Evolutionary conservation across 257 asterid genomes (phyloP).

Genomic region (Nicotiana undulata): DNA sequence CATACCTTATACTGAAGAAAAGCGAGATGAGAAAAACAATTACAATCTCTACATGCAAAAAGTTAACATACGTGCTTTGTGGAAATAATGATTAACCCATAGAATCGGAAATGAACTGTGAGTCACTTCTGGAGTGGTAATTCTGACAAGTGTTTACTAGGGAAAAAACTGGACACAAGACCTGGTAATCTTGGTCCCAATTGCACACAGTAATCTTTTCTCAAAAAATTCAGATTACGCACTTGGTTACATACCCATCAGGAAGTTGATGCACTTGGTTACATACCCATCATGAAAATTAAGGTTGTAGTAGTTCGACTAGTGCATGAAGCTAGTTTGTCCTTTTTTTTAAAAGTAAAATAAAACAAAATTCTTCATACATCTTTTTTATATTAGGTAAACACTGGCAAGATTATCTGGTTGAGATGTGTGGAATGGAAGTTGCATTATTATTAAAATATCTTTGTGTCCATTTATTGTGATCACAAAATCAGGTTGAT

Average conservation of each 20-base stretch:
- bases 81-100: not conserved
- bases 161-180: not conserved
- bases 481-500: constrained; percentile 92
- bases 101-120: not conserved
- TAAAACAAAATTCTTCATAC: not conserved
- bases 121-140: not conserved
- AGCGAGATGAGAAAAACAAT: not conserved
- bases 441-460: constrained; percentile 16
- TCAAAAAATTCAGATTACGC: not conserved
- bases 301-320: not conserved
- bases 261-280: not conserved
- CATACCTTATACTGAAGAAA: not conserved
- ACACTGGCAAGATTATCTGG: not conserved
- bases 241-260: not conserved
- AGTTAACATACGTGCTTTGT: not conserved
- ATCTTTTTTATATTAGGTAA: not conserved
- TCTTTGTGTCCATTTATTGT: constrained; percentile 30
- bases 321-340: not conserved
- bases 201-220: not conserved
- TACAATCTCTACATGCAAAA: not conserved
- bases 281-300: not conserved
- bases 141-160: not conserved
- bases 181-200: not conserved
- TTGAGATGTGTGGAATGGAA: constrained; percentile 2
- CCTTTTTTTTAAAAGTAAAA: not conserved